Evolutionary conservation across 345 rosid species (phyloP).

Genomic region (Lagerstroemia speciosa): DNA sequence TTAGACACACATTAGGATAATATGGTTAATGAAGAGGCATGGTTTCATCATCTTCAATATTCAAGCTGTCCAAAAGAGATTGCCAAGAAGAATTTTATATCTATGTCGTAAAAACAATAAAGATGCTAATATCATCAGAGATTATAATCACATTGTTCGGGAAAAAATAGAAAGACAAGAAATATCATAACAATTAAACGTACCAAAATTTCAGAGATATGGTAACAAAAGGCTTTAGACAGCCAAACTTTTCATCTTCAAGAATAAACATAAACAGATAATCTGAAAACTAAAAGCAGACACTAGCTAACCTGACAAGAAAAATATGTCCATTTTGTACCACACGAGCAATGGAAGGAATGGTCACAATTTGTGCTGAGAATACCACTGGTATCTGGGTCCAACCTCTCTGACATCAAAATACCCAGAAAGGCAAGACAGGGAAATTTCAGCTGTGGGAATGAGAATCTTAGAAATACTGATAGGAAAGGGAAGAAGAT

Average conservation of each 20-base stretch:
- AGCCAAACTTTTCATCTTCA: background rate
- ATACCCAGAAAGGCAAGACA: background rate
- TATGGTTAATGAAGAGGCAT: background rate
- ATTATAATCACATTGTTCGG: background rate
- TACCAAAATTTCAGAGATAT: background rate
- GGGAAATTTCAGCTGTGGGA: background rate
- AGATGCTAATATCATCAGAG: background rate
- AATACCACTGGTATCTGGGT: slow-evolving; percentile 85
- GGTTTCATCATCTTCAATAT: background rate
- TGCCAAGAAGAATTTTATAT: background rate
- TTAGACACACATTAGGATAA: background rate
- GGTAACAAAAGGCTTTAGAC: background rate
- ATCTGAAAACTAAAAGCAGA: slow-evolving; percentile 5
- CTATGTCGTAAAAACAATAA: background rate
- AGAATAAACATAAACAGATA: background rate
- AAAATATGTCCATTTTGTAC: slow-evolving; percentile 85
- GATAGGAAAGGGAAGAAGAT: background rate
- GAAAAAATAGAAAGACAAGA: background rate
- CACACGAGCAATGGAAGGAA: slow-evolving; percentile 88
- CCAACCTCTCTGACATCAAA: slow-evolving; percentile 63
- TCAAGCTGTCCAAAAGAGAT: background rate
- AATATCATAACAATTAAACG: background rate
- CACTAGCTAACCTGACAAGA: slow-evolving; percentile 69
- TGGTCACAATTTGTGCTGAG: slow-evolving; percentile 83
- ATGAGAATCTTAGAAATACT: background rate